Evolutionary conservation across 345 rosid species (phyloP).

Genomic region (Sisymbrium irio): DNA sequence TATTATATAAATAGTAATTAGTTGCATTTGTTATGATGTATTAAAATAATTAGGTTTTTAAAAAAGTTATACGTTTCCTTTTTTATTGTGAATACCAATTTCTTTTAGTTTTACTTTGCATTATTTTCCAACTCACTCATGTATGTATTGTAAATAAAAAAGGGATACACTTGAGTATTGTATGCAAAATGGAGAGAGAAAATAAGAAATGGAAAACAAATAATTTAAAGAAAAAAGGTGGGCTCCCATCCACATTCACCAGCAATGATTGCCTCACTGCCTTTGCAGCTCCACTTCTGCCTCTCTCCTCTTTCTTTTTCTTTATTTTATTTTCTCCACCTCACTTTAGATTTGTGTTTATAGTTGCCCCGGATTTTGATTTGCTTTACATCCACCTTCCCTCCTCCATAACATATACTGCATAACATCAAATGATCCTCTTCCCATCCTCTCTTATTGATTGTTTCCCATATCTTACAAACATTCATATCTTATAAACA

Average conservation of each 20-base stretch:
- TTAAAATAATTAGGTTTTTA: too few species aligned
- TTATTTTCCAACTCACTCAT: conserved; percentile 6
- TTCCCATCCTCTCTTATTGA: not conserved
- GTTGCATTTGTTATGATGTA: too few species aligned
- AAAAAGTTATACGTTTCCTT: too few species aligned
- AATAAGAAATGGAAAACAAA: not conserved
- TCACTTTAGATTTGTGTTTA: not conserved
- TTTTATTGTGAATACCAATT: not conserved
- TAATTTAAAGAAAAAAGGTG: conserved; percentile 34
- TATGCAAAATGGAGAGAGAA: conserved; percentile 8
- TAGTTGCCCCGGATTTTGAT: not conserved
- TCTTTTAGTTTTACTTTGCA: not conserved
- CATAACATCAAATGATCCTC: not conserved
- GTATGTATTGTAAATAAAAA: not conserved
- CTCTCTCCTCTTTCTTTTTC: conserved; percentile 24
- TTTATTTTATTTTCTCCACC: conserved; percentile 14
- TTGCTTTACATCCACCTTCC: not conserved
- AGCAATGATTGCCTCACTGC: conserved; percentile 41
- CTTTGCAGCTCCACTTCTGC: conserved; percentile 41
- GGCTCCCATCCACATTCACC: conserved; percentile 46
- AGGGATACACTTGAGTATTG: conserved; percentile 2
- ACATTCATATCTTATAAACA: not conserved
- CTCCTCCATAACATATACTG: not conserved
- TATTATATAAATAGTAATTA: too few species aligned
- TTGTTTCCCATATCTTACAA: not conserved